Conservation (phyloP, 164 flowering plant species). For the Nelumbo lutea region DNA sequence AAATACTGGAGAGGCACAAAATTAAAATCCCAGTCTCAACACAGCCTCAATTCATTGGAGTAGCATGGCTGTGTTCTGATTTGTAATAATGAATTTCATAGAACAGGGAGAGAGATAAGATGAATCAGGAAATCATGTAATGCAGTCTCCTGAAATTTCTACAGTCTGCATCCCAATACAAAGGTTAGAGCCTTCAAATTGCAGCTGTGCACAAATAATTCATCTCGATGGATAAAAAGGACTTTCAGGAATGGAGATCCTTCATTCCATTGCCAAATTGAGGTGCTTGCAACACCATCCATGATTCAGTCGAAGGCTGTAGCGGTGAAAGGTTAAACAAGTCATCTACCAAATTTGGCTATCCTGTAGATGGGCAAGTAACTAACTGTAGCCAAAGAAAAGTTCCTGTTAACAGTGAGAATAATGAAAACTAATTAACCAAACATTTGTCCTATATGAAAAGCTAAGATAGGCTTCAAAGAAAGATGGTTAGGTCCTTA, state of each 20-base stretch:
- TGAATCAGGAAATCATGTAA: background rate
- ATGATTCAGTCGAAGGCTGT: conserved; percentile 5
- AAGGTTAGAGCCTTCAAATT: background rate
- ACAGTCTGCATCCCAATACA: background rate
- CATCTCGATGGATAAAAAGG: background rate
- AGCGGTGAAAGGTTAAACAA: background rate
- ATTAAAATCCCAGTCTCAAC: background rate
- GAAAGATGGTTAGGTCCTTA: background rate
- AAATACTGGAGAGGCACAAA: background rate
- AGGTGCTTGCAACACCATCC: conserved; percentile 16
- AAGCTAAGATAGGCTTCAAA: background rate
- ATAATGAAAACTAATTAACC: background rate
- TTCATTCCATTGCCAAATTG: background rate
- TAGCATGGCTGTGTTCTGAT: background rate
- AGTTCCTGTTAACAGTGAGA: background rate
- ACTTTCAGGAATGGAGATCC: conserved; percentile 3
- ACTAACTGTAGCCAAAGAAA: background rate
- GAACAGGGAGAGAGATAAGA: background rate
- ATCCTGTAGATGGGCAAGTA: background rate
- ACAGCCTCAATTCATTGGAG: background rate
- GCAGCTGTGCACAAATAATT: background rate
- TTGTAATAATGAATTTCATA: background rate
- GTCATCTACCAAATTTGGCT: conserved; percentile 1
- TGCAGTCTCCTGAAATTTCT: too few species aligned
- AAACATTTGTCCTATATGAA: background rate